phyloP scores from a whole-genome alignment of 2,329 filamentous ascomycete genomes.

The Colletotrichum sp. region DNA sequence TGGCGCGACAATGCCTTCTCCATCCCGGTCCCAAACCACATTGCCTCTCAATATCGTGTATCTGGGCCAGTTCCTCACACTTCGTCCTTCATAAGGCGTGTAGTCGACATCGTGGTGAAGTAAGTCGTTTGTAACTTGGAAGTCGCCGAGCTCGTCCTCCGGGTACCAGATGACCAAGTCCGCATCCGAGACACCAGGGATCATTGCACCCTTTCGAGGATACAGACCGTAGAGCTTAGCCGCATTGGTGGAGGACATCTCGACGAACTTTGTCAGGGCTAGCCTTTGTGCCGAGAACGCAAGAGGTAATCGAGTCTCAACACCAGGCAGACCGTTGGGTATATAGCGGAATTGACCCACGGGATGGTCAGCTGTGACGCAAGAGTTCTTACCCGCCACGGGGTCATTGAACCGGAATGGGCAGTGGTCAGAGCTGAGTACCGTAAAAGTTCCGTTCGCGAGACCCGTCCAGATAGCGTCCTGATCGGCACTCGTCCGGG shows the following conservation, averaged over 20 bases:
- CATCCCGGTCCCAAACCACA: not conserved
- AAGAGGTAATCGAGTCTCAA: slow-evolving; percentile 60
- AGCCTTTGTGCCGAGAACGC: slow-evolving; percentile 7
- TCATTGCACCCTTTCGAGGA: slow-evolving; percentile 51
- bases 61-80: not conserved
- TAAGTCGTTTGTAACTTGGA: not conserved
- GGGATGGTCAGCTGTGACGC: slow-evolving; percentile 30
- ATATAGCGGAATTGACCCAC: slow-evolving; percentile 57
- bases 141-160: not conserved
- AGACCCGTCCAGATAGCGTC: slow-evolving; percentile 56
- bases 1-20: slow-evolving; percentile 2
- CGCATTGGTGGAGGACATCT: slow-evolving; percentile 57
- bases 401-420: not conserved
- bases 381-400: slow-evolving; percentile 31
- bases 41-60: not conserved
- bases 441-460: slow-evolving; percentile 55
- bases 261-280: slow-evolving; percentile 45
- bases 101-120: not conserved
- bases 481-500: slow-evolving; percentile 50
- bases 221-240: slow-evolving; percentile 63
- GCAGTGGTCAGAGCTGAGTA: slow-evolving; percentile 29
- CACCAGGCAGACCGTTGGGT: slow-evolving; percentile 61
- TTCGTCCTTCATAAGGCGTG: not conserved
- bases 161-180: slow-evolving; percentile 34
- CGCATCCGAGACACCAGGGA: slow-evolving; percentile 56